A percentile compares a stretch with the other conserved stretches of the same genome.
Conservation (phyloP, 257 asterid genomes). For the Gardenia jasminoides region DNA sequence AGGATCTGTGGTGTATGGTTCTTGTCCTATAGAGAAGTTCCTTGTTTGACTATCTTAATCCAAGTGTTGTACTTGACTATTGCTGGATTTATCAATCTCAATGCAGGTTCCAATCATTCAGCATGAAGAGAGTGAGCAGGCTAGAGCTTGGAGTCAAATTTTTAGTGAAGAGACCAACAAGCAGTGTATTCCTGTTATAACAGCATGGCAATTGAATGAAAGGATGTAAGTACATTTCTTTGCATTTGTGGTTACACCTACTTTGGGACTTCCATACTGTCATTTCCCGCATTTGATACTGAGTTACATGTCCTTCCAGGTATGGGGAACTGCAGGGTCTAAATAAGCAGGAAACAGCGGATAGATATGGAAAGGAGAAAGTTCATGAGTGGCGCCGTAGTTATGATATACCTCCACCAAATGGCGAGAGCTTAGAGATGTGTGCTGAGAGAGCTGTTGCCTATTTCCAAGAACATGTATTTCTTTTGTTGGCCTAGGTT, state of each 20-base stretch:
- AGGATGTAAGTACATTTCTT: conserved; percentile 58
- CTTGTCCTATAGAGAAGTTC: not conserved
- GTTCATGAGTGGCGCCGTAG: conserved; percentile 99
- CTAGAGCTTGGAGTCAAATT: conserved; percentile 81
- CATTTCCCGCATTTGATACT: conserved; percentile 3
- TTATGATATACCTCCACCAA: conserved; percentile 92
- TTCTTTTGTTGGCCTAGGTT: conserved; percentile 13
- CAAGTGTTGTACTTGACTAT: not conserved
- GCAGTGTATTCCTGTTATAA: conserved; percentile 88
- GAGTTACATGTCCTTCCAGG: conserved; percentile 38
- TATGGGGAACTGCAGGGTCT: conserved; percentile 97
- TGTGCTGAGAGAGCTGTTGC: conserved; percentile 99
- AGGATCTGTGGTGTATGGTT: not conserved
- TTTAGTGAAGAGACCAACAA: conserved; percentile 85
- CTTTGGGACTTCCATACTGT: not conserved
- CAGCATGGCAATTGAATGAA: conserved; percentile 98
- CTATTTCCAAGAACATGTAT: conserved; percentile 74
- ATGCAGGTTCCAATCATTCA: conserved; percentile 82
- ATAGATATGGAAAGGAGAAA: conserved; percentile 79
- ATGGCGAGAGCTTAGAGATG: conserved; percentile 99
- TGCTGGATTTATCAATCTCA: not conserved
- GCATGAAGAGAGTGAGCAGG: conserved; percentile 83
- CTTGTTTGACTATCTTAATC: not conserved
- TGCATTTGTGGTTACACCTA: conserved; percentile 2
- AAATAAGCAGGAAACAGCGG: conserved; percentile 96